phyloP scores from a whole-genome alignment of 2,329 filamentous ascomycete genomes.

The Aspergillus arachidicola region DNA sequence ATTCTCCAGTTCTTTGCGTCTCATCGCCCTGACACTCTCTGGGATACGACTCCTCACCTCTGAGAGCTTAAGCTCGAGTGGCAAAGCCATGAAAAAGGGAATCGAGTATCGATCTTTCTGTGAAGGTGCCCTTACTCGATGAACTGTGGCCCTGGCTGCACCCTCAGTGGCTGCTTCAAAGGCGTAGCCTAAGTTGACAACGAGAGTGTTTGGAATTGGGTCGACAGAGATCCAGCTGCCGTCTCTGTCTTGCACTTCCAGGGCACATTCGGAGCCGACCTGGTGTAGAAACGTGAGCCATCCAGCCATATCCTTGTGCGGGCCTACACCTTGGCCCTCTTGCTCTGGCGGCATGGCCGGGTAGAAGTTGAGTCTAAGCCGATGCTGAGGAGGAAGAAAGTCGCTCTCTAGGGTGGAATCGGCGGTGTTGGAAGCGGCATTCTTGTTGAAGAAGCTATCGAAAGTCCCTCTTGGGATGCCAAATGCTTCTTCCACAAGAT shows the following conservation, averaged over 20 bases:
- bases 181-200: not conserved
- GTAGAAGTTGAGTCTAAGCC: no score
- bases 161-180: not conserved
- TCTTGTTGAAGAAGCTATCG: no score
- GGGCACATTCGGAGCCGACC: no score
- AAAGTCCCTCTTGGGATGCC: no score
- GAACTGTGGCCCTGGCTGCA: not conserved
- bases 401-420: no score
- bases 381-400: no score
- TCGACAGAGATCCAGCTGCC: not conserved
- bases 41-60: not conserved
- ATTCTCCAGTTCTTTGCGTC: slow-evolving; percentile 1
- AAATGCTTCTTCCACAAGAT: no score
- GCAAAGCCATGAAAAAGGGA: not conserved
- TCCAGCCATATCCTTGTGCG: no score
- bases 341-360: no score
- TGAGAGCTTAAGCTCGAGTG: not conserved
- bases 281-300: no score
- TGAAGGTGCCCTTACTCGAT: not conserved
- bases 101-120: not conserved
- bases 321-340: no score
- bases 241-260: not conserved
- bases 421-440: no score
- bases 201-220: not conserved
- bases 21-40: not conserved